Conservation (phyloP, 495 filamentous ascomycete genomes). For the Rostrohypoxylon terebratum region DNA sequence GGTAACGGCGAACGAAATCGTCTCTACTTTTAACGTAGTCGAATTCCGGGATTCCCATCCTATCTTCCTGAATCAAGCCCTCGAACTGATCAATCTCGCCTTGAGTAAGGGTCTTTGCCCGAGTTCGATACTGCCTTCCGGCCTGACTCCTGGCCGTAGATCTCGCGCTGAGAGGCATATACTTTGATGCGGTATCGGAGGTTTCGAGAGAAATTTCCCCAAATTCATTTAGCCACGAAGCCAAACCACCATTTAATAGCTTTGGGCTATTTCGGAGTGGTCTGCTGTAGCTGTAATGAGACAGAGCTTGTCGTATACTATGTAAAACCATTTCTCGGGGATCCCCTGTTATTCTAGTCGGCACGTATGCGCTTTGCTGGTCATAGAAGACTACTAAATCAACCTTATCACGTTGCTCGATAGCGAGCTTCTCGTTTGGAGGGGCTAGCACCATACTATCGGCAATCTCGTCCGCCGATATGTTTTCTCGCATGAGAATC, state of each 20-base stretch:
- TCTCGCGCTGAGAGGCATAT: conserved; percentile 36
- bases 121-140: conserved; percentile 24
- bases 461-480: conserved; percentile 86
- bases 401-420: conserved; percentile 80
- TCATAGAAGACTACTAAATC: conserved; percentile 95
- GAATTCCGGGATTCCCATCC: conserved; percentile 56
- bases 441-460: conserved; percentile 86
- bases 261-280: conserved; percentile 75
- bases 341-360: conserved; percentile 54
- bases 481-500: conserved; percentile 72
- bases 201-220: conserved; percentile 73
- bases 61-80: conserved; percentile 56
- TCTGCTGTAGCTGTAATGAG: conserved; percentile 80
- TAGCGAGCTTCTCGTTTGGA: conserved; percentile 74
- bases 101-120: conserved; percentile 43
- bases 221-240: conserved; percentile 84
- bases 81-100: conserved; percentile 58
- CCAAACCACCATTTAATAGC: conserved; percentile 82
- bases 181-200: conserved; percentile 42
- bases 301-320: conserved; percentile 80
- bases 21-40: conserved; percentile 66
- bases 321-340: conserved; percentile 69
- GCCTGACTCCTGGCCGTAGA: conserved; percentile 25
- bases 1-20: conserved; percentile 86
- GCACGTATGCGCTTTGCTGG: conserved; percentile 65